Percentiles rank a stretch among this genome's conserved stretches.
Evolutionary conservation across 2,329 filamentous ascomycete species (phyloP).

Genomic region (Aspergillus transmontanensis): DNA sequence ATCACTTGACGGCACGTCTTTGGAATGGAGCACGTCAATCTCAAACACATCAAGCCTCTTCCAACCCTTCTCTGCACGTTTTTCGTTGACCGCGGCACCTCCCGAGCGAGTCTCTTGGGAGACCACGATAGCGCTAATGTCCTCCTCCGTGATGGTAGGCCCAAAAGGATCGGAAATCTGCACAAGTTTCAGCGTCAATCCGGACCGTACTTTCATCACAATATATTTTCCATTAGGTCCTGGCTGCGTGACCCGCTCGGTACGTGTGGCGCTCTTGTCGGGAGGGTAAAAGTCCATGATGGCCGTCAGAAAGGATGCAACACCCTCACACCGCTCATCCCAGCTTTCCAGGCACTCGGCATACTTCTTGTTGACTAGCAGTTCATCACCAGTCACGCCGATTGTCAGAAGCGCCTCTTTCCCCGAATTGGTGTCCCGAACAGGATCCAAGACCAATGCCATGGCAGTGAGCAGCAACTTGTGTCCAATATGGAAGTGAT

Average conservation of each 20-base stretch:
- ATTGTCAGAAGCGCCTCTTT: slow-evolving; percentile 67
- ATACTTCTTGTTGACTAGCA: slow-evolving; percentile 88
- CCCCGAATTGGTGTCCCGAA: slow-evolving; percentile 32
- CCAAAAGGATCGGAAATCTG: slow-evolving; percentile 87
- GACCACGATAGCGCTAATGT: slow-evolving; percentile 78
- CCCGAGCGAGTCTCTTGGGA: slow-evolving; percentile 86
- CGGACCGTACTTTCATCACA: slow-evolving; percentile 56
- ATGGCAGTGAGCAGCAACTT: slow-evolving; percentile 94
- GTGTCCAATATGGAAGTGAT: slow-evolving; percentile 92
- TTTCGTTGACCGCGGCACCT: slow-evolving; percentile 83
- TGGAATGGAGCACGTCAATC: slow-evolving; percentile 80
- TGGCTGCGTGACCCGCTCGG: slow-evolving; percentile 37
- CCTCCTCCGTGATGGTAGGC: slow-evolving; percentile 81
- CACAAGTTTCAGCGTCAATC: slow-evolving; percentile 74
- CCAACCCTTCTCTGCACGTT: slow-evolving; percentile 76
- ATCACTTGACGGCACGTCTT: slow-evolving; percentile 53
- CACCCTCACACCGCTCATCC: slow-evolving; percentile 69
- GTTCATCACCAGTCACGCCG: slow-evolving; percentile 84
- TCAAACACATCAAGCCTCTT: slow-evolving; percentile 76
- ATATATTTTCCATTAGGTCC: slow-evolving; percentile 45
- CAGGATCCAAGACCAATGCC: slow-evolving; percentile 67
- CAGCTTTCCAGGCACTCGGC: slow-evolving; percentile 79
- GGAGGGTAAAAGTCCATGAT: slow-evolving; percentile 62
- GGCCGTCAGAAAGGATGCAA: slow-evolving; percentile 69
- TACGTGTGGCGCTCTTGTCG: slow-evolving; percentile 36